Conservation (phyloP, 306 rosid genomes). For the Luffa aegyptiaca region DNA sequence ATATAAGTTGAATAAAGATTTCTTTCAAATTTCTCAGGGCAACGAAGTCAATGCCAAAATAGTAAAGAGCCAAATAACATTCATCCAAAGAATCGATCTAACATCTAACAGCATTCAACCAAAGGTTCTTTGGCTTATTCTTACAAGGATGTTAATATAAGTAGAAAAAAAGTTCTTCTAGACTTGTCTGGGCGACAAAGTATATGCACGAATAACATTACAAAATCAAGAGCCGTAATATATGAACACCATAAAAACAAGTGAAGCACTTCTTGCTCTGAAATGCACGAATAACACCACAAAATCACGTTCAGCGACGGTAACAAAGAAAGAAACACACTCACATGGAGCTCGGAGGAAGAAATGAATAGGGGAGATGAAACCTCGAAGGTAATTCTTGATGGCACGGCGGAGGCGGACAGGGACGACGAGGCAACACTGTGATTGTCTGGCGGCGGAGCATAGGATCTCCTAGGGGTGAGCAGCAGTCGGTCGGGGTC, state of each 20-base stretch:
- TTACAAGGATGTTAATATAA: not conserved
- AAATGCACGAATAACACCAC: not conserved
- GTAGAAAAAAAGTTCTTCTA: not conserved
- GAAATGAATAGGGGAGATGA: not conserved
- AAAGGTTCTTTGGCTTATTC: not conserved
- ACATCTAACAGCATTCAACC: not conserved
- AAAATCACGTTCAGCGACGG: not conserved
- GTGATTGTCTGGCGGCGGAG: too few relatives aligned
- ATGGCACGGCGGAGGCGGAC: conserved; percentile 76
- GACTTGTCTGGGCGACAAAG: not conserved
- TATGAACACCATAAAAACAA: not conserved
- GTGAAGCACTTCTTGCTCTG: not conserved
- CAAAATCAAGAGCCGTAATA: not conserved
- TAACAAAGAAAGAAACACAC: not conserved
- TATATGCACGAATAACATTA: not conserved
- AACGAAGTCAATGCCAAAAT: not conserved
- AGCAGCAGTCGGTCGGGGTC: too few relatives aligned
- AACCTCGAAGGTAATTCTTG: conserved; percentile 72
- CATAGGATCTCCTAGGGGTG: too few relatives aligned
- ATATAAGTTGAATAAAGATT: not conserved
- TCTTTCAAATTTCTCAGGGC: not conserved
- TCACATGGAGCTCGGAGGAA: not conserved
- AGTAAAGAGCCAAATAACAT: not conserved
- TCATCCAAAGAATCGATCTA: not conserved
- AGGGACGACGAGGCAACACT: conserved; percentile 56